Conservation (phyloP, 257 asterid genomes). For the Solanum paucissectum region DNA sequence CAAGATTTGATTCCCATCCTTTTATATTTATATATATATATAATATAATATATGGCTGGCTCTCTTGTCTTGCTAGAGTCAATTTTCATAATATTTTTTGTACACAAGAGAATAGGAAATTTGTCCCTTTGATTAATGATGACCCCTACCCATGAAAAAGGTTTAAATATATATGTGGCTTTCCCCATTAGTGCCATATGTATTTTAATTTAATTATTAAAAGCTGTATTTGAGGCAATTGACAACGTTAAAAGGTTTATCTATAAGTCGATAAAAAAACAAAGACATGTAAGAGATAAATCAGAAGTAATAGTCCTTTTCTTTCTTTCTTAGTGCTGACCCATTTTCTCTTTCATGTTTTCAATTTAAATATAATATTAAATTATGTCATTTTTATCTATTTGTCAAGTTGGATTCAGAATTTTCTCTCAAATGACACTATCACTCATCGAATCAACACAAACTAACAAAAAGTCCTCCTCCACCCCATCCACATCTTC, state of each 20-base stretch:
- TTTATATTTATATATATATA: neutral
- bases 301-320: neutral
- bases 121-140: neutral
- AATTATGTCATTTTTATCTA: neutral
- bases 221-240: neutral
- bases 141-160: neutral
- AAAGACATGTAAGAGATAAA: neutral
- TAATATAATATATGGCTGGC: neutral
- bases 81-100: neutral
- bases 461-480: neutral
- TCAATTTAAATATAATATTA: neutral
- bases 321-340: neutral
- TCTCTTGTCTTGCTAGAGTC: neutral
- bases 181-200: neutral
- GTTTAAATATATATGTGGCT: neutral
- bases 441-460: neutral
- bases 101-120: neutral
- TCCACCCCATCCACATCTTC: neutral
- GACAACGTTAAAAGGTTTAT: neutral
- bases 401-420: neutral
- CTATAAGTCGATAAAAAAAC: neutral
- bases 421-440: neutral
- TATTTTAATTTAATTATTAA: no score
- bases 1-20: neutral
- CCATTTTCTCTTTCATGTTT: neutral